phyloP scores from a whole-genome alignment of 2,329 filamentous ascomycete species.

The Periconia sp. region DNA sequence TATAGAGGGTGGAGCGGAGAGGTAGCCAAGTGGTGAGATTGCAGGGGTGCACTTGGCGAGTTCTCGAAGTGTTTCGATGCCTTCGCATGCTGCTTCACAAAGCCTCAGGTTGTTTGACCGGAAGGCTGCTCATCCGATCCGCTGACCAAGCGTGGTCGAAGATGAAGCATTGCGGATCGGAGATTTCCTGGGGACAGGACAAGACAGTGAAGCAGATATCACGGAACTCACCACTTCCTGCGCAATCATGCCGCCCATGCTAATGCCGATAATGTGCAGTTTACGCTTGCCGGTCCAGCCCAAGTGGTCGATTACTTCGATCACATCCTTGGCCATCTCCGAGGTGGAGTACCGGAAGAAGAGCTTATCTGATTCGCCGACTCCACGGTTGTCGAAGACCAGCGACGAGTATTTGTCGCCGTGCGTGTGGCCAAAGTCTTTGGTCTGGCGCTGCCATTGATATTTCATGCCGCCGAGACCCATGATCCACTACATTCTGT shows the following conservation, averaged over 20 bases:
- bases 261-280: constrained; percentile 76
- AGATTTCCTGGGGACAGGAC: constrained; percentile 4
- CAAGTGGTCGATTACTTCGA: constrained; percentile 73
- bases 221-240: constrained; percentile 70
- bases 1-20: constrained; percentile 27
- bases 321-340: constrained; percentile 80
- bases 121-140: constrained; percentile 33
- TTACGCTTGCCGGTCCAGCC: constrained; percentile 68
- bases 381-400: constrained; percentile 83
- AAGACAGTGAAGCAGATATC: constrained; percentile 7
- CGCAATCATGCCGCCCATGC: constrained; percentile 90
- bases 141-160: constrained; percentile 7
- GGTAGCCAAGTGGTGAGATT: constrained; percentile 25
- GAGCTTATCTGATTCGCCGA: constrained; percentile 81
- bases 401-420: constrained; percentile 73
- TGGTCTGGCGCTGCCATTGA: constrained; percentile 83
- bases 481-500: constrained; percentile 71
- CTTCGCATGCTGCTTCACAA: constrained; percentile 14
- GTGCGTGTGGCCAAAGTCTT: constrained; percentile 77
- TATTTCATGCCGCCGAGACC: constrained; percentile 73
- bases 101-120: constrained; percentile 20
- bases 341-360: constrained; percentile 78
- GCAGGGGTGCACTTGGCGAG: constrained; percentile 31
- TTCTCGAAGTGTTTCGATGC: constrained; percentile 22
- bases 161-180: constrained; percentile 19